Evolutionary conservation across 148 eudicot species (phyloP), one percentile per base, ranked within the genome.

Genomic region (Persicaria tinctoria): DNA sequence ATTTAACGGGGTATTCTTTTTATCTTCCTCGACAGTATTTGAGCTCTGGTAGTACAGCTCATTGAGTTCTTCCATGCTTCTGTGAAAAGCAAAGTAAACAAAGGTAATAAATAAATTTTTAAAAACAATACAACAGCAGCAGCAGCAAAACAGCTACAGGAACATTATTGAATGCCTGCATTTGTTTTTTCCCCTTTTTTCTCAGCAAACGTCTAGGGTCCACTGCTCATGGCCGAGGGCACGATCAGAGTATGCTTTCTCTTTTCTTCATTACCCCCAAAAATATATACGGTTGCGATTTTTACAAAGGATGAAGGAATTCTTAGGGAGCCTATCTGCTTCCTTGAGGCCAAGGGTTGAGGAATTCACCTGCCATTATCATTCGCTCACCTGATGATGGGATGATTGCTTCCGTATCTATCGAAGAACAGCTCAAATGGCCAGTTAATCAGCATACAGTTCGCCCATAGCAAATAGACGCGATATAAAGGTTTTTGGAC

Each of bases 401-500:
- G 6, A 59, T 5, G 6, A 59, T 5, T 59, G 66, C 66, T 23
- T 59, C 66, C 38, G 9, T 59, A 59, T 17, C 23, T 59, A 10
- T 23, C 20, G 9, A 59, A 23, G 12, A 59, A 18, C 20, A 18
- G 41, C 38, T 23, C 66, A 59, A 16, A 14, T 8, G 12, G 32
- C 10, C 32, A 8, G 8, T n/a, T 23, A 2, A n/a, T 82, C 77
- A 87, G 86, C 94, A 91, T 55, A 89, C 97, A 27, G 97, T 91
- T 68, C 97, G 92, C 70, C 97, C 94, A 79, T 81, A 91, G 81
- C 97, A 91, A 48, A 91, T 88, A 8, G 97, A 85, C 14, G 97
- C 94, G 73, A 91, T 91, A 79, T 91, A 91, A 53, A 91, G 97
- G 82, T 88, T 89, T 76, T 89, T 91, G 4, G 90, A 87, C 94